phyloP scores from a whole-genome alignment of 768 basidiomycete genomes.

The Phallus indusiatus region DNA sequence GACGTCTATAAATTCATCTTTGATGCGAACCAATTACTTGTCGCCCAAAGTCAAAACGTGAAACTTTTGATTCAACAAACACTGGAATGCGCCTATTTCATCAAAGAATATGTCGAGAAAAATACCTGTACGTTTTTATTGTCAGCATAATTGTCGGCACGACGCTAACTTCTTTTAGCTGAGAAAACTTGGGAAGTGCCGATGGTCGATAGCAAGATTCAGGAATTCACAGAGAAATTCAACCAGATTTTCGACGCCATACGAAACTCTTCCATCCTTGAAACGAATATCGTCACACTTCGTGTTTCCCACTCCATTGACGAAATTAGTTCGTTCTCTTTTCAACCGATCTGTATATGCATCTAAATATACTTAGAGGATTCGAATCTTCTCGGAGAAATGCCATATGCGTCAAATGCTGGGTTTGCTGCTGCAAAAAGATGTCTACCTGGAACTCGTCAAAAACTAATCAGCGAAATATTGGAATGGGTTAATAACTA shows the following conservation, averaged over 20 bases:
- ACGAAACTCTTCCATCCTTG: neutral
- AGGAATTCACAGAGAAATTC: too few species aligned
- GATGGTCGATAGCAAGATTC: neutral
- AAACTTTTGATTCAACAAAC: neutral
- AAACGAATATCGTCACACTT: neutral
- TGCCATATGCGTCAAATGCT: neutral
- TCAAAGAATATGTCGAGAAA: neutral
- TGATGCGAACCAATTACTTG: too few species aligned
- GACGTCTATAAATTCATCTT: too few species aligned
- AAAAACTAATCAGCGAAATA: neutral
- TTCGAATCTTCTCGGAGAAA: neutral
- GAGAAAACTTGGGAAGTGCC: neutral
- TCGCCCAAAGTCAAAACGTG: too few species aligned
- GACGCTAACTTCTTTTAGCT: neutral
- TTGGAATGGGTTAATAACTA: conserved; percentile 1
- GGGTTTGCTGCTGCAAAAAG: neutral
- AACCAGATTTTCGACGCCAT: neutral
- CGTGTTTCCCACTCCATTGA: too few species aligned
- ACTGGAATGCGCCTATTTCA: neutral
- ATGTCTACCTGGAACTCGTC: conserved; percentile 9
- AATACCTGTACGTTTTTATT: neutral
- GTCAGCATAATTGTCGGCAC: too few species aligned
- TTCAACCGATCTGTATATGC: too few species aligned
- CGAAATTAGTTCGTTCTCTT: too few species aligned
- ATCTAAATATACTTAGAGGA: too few species aligned